Evolutionary conservation across 2,329 filamentous ascomycete genomes (phyloP).

Genomic region (Akanthomyces muscarius): DNA sequence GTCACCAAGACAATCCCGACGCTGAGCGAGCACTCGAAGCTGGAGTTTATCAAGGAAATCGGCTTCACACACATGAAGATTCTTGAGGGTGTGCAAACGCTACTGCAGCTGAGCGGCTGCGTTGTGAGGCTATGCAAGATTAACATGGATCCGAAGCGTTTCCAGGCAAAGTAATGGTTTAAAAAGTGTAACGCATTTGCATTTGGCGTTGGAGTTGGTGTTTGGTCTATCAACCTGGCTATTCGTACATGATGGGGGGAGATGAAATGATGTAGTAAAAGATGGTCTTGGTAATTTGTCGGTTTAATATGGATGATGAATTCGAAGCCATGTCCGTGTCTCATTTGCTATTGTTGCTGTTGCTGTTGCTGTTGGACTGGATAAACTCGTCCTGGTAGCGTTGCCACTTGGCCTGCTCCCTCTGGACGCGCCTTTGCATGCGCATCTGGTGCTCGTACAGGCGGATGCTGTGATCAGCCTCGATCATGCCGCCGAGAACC

Average conservation of each 20-base stretch:
- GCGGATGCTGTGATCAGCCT: conserved; percentile 66
- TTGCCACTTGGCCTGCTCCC: conserved; percentile 66
- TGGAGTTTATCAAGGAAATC: conserved; percentile 98
- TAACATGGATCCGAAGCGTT: conserved; percentile 90
- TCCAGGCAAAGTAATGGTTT: conserved; percentile 44
- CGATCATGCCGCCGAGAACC: conserved; percentile 73
- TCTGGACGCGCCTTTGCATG: conserved; percentile 58
- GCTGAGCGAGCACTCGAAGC: conserved; percentile 87
- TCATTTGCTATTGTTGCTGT: conserved; percentile 8
- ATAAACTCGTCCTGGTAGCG: conserved; percentile 58
- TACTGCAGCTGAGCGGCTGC: conserved; percentile 90
- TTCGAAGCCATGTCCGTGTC: conserved; percentile 16
- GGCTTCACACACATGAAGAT: conserved; percentile 99
- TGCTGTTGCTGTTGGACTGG: conserved; percentile 19
- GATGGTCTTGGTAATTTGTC: conserved; percentile 4
- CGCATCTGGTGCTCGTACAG: conserved; percentile 63
- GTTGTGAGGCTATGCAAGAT: conserved; percentile 87
- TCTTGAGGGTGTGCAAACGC: conserved; percentile 92
- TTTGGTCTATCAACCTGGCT: conserved; percentile 14
- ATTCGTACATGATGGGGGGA: conserved; percentile 14
- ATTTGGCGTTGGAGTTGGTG: conserved; percentile 32
- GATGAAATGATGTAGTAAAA: conserved; percentile 8
- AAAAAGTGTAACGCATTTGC: conserved; percentile 21
- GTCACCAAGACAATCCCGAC: conserved; percentile 95
- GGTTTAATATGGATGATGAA: background rate